Evolutionary conservation across 371 early-diverging fungal species (phyloP).

Genomic region (Mortierella sp.): DNA sequence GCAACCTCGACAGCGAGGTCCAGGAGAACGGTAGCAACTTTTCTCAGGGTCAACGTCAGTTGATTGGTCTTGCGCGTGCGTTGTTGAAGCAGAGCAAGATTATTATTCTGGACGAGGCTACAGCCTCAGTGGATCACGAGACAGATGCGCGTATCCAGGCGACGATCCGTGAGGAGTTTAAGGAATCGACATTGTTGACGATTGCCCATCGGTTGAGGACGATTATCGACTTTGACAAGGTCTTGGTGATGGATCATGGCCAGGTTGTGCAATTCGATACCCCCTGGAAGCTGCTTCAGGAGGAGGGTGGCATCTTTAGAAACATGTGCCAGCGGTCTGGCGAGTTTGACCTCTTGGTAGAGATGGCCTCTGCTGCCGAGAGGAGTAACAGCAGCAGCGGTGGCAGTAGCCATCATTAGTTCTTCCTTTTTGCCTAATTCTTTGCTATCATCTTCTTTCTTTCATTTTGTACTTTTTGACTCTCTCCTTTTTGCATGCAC

Average conservation of each 20-base stretch:
- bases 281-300: conserved; percentile 70
- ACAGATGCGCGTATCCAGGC: conserved; percentile 81
- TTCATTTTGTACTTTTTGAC: neutral
- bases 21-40: conserved; percentile 84
- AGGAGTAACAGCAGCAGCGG: conserved; percentile 27
- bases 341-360: conserved; percentile 64
- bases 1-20: conserved; percentile 73
- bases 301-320: conserved; percentile 69
- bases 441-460: neutral
- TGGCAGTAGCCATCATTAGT: neutral
- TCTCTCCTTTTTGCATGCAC: neutral
- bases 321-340: conserved; percentile 81
- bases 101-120: conserved; percentile 92
- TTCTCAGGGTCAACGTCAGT: conserved; percentile 91
- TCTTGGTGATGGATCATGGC: conserved; percentile 89
- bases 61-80: conserved; percentile 91
- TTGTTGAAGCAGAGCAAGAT: conserved; percentile 80
- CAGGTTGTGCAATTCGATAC: conserved; percentile 83
- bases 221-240: conserved; percentile 91
- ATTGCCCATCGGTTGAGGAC: conserved; percentile 89
- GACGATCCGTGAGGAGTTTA: conserved; percentile 84
- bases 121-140: conserved; percentile 81
- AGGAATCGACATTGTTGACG: conserved; percentile 73
- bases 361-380: conserved; percentile 54
- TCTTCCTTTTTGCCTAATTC: neutral